Percentiles rank a stretch among this genome's conserved stretches.
phyloP scores from a whole-genome alignment of 169 alveolate genomes.

The Plasmodium cynomolgi region DNA sequence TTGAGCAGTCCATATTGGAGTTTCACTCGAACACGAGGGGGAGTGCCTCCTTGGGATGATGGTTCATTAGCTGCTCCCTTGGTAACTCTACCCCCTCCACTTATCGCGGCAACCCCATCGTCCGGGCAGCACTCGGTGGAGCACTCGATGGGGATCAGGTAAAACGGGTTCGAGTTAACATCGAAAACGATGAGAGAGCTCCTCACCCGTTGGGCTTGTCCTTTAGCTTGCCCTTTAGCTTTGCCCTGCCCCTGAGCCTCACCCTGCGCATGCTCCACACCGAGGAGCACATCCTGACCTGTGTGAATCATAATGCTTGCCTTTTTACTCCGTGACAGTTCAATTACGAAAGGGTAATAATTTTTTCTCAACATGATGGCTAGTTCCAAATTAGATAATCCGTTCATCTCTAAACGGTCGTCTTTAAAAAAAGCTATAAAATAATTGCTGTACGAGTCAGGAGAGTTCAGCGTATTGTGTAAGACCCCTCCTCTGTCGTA shows the following conservation, averaged over 20 bases:
- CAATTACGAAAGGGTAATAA: constrained; percentile 26
- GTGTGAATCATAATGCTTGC: neutral
- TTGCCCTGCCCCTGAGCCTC: too few species aligned
- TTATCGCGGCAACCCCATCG: neutral
- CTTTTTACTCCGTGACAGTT: constrained; percentile 1
- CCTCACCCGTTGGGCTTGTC: neutral
- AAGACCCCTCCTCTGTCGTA: constrained; percentile 35
- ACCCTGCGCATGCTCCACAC: neutral
- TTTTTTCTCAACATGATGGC: constrained; percentile 17
- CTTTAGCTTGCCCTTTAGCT: too few species aligned
- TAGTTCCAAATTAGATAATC: neutral
- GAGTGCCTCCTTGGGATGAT: neutral
- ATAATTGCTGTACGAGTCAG: constrained; percentile 18
- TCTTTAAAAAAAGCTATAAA: constrained; percentile 35
- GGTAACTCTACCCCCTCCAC: neutral
- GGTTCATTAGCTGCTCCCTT: neutral
- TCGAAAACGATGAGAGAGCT: constrained; percentile 14
- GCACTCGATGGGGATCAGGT: constrained; percentile 16
- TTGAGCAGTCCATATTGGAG: constrained; percentile 2
- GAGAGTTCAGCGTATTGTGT: neutral
- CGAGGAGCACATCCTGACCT: neutral
- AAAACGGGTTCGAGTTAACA: neutral
- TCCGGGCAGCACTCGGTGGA: neutral
- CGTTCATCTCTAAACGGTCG: neutral
- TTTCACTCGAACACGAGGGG: neutral